Conservation (phyloP, 2,329 filamentous ascomycete genomes). For the Cercospora janseana region DNA sequence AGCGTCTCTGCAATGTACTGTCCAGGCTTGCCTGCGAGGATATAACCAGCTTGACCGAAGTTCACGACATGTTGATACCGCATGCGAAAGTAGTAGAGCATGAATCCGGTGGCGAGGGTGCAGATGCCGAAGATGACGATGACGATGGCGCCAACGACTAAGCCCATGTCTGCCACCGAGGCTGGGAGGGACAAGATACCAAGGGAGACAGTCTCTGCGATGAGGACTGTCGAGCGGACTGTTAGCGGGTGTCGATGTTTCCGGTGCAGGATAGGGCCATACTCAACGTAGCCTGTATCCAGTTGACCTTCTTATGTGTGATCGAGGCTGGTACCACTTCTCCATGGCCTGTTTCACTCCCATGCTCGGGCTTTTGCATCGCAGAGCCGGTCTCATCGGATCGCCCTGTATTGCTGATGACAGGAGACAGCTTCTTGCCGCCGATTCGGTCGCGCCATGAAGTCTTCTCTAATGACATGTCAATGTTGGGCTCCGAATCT, state of each 20-base stretch:
- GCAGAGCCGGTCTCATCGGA: conserved; percentile 5
- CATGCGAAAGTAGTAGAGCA: conserved; percentile 59
- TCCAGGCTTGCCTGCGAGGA: conserved; percentile 60
- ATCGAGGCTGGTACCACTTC: conserved; percentile 8
- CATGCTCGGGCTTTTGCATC: conserved; percentile 2
- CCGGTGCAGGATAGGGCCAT: not conserved
- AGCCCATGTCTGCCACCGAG: conserved; percentile 52
- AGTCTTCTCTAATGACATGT: too few relatives aligned
- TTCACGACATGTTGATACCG: conserved; percentile 59
- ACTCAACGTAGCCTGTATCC: conserved; percentile 12
- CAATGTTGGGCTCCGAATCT: too few relatives aligned
- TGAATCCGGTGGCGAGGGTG: conserved; percentile 60
- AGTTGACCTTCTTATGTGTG: conserved; percentile 12
- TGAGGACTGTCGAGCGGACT: conserved; percentile 43
- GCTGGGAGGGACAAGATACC: conserved; percentile 57
- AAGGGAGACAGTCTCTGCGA: conserved; percentile 59
- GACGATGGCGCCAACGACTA: conserved; percentile 49
- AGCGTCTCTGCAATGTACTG: conserved; percentile 58
- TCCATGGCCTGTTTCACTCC: conserved; percentile 6
- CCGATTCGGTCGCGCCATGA: conserved; percentile 28
- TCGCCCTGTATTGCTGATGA: conserved; percentile 8
- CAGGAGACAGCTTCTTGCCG: conserved; percentile 7
- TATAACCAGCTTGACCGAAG: conserved; percentile 65
- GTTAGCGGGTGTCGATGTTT: not conserved
- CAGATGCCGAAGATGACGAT: conserved; percentile 55